phyloP scores from a whole-genome alignment of 164 flowering plant species.

The Protea cynaroides region DNA sequence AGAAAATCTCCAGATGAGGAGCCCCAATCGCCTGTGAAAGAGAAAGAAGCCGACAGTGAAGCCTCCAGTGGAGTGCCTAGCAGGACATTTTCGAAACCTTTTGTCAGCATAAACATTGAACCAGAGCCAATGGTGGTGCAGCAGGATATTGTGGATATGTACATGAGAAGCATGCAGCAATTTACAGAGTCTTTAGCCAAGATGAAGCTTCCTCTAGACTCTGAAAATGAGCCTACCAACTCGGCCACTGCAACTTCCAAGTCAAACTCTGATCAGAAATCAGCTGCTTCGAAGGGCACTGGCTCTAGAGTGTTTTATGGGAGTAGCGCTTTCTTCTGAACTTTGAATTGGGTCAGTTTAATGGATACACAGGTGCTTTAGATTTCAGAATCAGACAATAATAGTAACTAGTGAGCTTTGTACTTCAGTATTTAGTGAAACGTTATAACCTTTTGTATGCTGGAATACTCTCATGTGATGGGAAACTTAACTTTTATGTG shows the following conservation, averaged over 20 bases:
- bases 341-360: slow-evolving; percentile 12
- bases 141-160: slow-evolving; percentile 71
- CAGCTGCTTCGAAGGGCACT: slow-evolving; percentile 28
- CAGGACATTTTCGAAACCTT: slow-evolving; percentile 24
- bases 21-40: slow-evolving; percentile 21
- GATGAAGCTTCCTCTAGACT: slow-evolving; percentile 80
- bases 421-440: slow-evolving; percentile 7
- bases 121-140: slow-evolving; percentile 55
- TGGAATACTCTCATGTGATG: slow-evolving; percentile 21
- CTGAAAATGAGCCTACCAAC: slow-evolving; percentile 33
- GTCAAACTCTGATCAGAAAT: slow-evolving; percentile 41
- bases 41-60: slow-evolving; percentile 19
- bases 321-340: slow-evolving; percentile 92
- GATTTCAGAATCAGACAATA: slow-evolving; percentile 33
- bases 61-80: slow-evolving; percentile 21
- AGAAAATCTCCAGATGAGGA: slow-evolving; percentile 25
- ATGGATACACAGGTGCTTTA: slow-evolving; percentile 41
- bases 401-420: slow-evolving; percentile 25
- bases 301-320: slow-evolving; percentile 86
- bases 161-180: slow-evolving; percentile 83
- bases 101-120: slow-evolving; percentile 32
- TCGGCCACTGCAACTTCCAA: slow-evolving; percentile 21
- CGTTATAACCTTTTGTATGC: slow-evolving; percentile 30
- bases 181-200: slow-evolving; percentile 74
- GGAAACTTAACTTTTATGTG: slow-evolving; percentile 22